Evolutionary conservation across 495 filamentous ascomycete species (phyloP).

Genomic region (Aspergillus haitiensis): DNA sequence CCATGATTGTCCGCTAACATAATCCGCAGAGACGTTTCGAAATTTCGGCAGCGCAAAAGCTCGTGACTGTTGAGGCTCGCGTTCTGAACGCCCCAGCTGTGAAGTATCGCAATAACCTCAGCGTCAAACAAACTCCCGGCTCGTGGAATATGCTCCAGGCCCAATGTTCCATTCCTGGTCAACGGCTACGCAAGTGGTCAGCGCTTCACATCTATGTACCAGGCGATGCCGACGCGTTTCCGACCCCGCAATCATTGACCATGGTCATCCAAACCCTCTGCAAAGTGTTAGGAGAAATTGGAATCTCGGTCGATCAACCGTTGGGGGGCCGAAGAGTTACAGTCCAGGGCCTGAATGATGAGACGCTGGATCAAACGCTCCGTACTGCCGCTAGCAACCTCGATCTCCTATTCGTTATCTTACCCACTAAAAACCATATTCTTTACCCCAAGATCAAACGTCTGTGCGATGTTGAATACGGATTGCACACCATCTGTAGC

Average conservation of each 20-base stretch:
- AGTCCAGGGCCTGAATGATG: neutral
- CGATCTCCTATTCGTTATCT: constrained; percentile 60
- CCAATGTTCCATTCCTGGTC: neutral
- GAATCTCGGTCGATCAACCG: too few relatives aligned
- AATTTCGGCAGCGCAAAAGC: constrained; percentile 47
- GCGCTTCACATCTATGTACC: constrained; percentile 1
- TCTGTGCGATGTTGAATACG: constrained; percentile 7
- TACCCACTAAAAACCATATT: constrained; percentile 47
- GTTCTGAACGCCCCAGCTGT: constrained; percentile 57
- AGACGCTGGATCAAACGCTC: constrained; percentile 17
- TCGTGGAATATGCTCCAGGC: constrained; percentile 55
- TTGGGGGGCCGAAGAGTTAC: too few relatives aligned
- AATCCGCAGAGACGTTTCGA: constrained; percentile 50
- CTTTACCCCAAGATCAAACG: constrained; percentile 60
- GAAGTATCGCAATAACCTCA: constrained; percentile 41
- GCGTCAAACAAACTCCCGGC: constrained; percentile 24
- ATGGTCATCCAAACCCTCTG: too few relatives aligned
- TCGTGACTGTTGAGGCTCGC: constrained; percentile 65
- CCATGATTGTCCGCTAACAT: constrained; percentile 5
- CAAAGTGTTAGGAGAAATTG: too few relatives aligned
- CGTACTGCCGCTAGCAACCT: constrained; percentile 37
- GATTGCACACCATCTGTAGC: constrained; percentile 11
- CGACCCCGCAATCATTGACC: too few relatives aligned
- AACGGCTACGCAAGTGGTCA: constrained; percentile 1
- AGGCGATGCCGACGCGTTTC: too few relatives aligned